Conservation (phyloP, 2,329 filamentous ascomycete species). For the Boeremia lycopersici region DNA sequence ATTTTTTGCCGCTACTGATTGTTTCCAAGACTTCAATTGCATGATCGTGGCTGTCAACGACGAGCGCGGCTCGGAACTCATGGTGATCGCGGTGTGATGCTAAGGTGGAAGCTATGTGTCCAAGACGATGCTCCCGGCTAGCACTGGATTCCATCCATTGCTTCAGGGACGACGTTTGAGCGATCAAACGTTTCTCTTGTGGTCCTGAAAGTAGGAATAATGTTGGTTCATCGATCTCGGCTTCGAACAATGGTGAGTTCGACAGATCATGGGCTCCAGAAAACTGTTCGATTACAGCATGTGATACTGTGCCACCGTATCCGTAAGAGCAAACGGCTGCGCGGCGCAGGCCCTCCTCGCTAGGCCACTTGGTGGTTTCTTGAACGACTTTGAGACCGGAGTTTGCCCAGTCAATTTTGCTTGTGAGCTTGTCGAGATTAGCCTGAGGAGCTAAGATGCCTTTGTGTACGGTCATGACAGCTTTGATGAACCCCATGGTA, state of each 20-base stretch:
- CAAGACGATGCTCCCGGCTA: conserved; percentile 3
- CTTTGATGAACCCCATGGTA: conserved; percentile 32
- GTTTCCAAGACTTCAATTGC: conserved; percentile 3
- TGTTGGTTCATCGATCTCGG: not conserved
- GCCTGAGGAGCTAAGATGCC: conserved; percentile 33
- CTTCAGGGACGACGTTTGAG: conserved; percentile 7
- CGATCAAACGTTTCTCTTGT: conserved; percentile 8
- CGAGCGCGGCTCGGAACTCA: conserved; percentile 11
- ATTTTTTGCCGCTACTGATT: conserved; percentile 1
- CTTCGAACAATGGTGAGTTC: not conserved
- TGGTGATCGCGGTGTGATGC: conserved; percentile 12
- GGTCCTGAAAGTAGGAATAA: conserved; percentile 5
- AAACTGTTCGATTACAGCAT: conserved; percentile 19
- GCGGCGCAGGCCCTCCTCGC: conserved; percentile 9
- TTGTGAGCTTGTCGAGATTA: conserved; percentile 25
- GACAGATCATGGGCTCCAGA: not conserved
- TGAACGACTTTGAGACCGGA: conserved; percentile 19
- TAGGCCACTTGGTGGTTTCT: conserved; percentile 21
- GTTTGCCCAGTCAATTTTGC: conserved; percentile 20
- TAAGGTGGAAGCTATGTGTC: conserved; percentile 22
- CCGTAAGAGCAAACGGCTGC: conserved; percentile 25
- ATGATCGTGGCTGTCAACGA: conserved; percentile 8
- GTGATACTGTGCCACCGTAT: conserved; percentile 24
- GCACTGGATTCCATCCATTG: conserved; percentile 7
- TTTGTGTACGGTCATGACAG: conserved; percentile 38